Percentiles rank a stretch among this genome's conserved stretches.
Conservation (phyloP, 345 rosid genomes). For the Pelargonium nanum region DNA sequence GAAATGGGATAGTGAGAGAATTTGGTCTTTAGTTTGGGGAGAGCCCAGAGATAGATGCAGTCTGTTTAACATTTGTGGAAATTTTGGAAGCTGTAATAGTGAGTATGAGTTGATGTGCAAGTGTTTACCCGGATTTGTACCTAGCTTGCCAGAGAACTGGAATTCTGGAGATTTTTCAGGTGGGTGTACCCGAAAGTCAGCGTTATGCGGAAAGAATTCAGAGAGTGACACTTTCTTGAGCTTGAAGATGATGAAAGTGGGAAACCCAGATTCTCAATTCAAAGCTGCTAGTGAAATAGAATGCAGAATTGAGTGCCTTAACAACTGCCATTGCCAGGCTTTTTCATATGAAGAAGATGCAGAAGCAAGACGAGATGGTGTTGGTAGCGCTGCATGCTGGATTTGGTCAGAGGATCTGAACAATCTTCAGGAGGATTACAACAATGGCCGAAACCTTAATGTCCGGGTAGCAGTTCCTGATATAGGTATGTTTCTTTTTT, state of each 20-base stretch:
- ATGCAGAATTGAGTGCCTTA: constrained; percentile 44
- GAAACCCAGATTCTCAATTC: constrained; percentile 34
- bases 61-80: constrained; percentile 12
- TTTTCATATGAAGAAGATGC: constrained; percentile 33
- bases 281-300: constrained; percentile 22
- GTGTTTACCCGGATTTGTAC: constrained; percentile 36
- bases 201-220: constrained; percentile 24
- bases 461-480: constrained; percentile 36
- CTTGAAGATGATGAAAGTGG: constrained; percentile 41
- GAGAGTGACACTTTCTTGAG: constrained; percentile 26
- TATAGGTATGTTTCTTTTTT: constrained; percentile 30
- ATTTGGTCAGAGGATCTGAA: constrained; percentile 49
- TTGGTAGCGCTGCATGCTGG: constrained; percentile 24
- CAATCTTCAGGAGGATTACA: constrained; percentile 39
- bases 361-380: background rate
- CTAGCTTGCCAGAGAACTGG: constrained; percentile 9
- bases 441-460: constrained; percentile 25
- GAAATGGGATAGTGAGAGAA: background rate
- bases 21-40: constrained; percentile 10
- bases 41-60: constrained; percentile 23
- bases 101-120: constrained; percentile 11
- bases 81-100: constrained; percentile 25
- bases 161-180: constrained; percentile 7
- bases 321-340: constrained; percentile 49
- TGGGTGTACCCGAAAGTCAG: constrained; percentile 23